These are phyloP conservation scores for Helichrysum umbraculigerum DNA, from an alignment of 129 eudicot genomes.

Conservation along the genomic window DNA sequence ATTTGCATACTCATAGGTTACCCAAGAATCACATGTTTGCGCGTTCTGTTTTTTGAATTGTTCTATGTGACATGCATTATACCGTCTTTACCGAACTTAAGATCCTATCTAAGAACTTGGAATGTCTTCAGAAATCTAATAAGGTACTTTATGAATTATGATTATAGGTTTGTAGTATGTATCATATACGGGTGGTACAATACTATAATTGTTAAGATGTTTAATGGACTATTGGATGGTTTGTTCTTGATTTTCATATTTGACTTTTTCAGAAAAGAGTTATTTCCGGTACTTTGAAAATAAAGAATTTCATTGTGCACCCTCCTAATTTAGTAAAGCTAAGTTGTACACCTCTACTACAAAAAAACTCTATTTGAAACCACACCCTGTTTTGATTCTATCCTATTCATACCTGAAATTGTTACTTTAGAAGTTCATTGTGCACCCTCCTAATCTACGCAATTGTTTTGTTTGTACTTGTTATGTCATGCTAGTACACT, in stretches of 20 bases:
- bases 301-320: background rate
- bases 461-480: too few species aligned
- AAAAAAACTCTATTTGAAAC: slow-evolving; percentile 1
- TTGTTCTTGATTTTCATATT: slow-evolving; percentile 18
- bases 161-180: background rate
- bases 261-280: background rate
- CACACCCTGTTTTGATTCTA: background rate
- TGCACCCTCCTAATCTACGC: too few species aligned
- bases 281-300: background rate
- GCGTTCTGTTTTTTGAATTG: slow-evolving; percentile 4
- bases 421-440: too few species aligned
- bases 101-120: background rate
- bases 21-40: background rate
- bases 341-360: background rate
- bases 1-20: background rate
- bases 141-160: background rate
- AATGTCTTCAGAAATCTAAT: background rate
- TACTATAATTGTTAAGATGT: background rate
- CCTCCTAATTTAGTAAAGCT: background rate
- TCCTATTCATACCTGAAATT: too few species aligned
- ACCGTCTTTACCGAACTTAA: too few species aligned
- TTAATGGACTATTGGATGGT: background rate
- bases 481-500: too few species aligned
- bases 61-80: background rate
- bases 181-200: background rate